phyloP scores from a whole-genome alignment of 2,329 filamentous ascomycete genomes.

The Sporothrix pallida region DNA sequence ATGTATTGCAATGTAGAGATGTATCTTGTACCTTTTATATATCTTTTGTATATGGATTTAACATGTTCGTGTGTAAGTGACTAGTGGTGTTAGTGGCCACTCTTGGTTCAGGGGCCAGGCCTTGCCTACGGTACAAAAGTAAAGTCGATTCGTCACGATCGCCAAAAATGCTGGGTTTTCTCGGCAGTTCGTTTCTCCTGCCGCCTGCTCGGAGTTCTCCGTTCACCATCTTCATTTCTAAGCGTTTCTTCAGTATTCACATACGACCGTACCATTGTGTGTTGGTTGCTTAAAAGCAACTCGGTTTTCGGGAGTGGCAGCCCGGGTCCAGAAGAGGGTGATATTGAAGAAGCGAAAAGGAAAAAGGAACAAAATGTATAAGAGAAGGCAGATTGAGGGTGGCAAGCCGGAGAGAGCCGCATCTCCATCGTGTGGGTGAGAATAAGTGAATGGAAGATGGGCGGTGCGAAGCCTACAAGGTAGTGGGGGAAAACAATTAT shows the following conservation, averaged over 20 bases:
- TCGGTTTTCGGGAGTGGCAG: not conserved
- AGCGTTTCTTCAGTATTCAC: not conserved
- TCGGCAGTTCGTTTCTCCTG: not conserved
- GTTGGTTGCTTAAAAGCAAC: not conserved
- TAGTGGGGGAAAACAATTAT: not conserved
- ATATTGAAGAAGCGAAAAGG: not conserved
- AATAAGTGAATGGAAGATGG: not conserved
- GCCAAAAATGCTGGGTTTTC: not conserved
- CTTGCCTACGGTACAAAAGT: not conserved
- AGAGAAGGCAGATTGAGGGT: not conserved
- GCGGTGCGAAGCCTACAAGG: not conserved
- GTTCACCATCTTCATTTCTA: not conserved
- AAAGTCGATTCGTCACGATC: conserved; percentile 9
- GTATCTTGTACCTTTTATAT: not conserved
- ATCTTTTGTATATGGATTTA: not conserved
- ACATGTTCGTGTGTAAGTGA: not conserved
- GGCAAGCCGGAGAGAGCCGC: conserved; percentile 12
- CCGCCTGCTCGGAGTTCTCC: not conserved
- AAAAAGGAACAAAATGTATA: not conserved
- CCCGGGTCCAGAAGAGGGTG: not conserved
- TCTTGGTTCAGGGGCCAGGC: not conserved
- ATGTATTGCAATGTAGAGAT: not conserved
- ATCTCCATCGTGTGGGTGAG: conserved; percentile 1
- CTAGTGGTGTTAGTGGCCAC: not conserved
- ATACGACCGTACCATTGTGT: not conserved